phyloP scores from a whole-genome alignment of 441 rosid genomes.

The Arabidopsis lyrata region DNA sequence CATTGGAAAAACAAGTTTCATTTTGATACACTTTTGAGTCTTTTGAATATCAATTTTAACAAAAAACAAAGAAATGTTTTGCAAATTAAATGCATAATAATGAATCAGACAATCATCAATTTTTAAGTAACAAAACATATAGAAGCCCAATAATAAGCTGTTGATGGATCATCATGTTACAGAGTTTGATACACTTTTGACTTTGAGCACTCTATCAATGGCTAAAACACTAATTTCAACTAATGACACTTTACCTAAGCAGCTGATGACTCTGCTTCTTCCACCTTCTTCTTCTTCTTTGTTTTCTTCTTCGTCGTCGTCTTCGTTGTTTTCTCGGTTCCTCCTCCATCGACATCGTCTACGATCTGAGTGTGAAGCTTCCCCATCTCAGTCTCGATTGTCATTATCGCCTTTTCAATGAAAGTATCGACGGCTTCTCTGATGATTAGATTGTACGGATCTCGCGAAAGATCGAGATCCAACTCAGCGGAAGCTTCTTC shows the following conservation, averaged over 20 bases:
- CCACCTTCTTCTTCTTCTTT: constrained; percentile 1
- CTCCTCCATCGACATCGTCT: constrained; percentile 31
- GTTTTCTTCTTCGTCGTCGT: constrained; percentile 22
- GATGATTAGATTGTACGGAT: constrained; percentile 49
- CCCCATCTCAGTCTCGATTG: constrained; percentile 34
- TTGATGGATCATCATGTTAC: too few relatives aligned
- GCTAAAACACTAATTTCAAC: not conserved
- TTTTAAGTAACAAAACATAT: too few relatives aligned
- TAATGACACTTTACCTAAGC: not conserved
- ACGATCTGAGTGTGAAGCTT: constrained; percentile 27
- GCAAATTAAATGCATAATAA: too few relatives aligned
- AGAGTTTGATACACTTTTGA: too few relatives aligned
- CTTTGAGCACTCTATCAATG: too few relatives aligned
- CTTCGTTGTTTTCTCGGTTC: not conserved
- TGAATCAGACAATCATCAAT: too few relatives aligned
- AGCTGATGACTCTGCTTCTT: not conserved
- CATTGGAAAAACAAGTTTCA: too few relatives aligned
- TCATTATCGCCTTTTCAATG: constrained; percentile 38
- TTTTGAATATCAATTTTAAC: too few relatives aligned
- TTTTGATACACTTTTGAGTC: not conserved
- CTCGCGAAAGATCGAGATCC: constrained; percentile 45
- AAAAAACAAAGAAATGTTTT: too few relatives aligned
- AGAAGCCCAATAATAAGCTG: too few relatives aligned
- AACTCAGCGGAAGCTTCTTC: constrained; percentile 49
- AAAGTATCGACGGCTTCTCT: constrained; percentile 48